Evolutionary conservation across 495 filamentous ascomycete genomes (phyloP), one percentile per base, ranked within the genome.

Genomic region (Aspergillus indologenus): DNA sequence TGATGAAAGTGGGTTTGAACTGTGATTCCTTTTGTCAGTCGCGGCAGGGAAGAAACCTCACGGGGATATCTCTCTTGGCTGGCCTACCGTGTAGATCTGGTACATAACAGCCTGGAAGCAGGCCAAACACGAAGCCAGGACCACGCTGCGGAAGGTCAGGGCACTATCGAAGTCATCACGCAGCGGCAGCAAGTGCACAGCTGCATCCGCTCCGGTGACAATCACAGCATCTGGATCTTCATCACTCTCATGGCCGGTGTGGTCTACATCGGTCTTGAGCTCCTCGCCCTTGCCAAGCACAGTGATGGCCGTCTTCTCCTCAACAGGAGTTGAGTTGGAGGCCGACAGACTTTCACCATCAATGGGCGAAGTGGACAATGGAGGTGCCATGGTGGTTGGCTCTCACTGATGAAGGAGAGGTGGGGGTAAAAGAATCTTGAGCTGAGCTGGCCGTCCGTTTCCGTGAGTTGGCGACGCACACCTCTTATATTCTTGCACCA

Each of bases 101-200:
- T 64, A 69, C 73, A 82, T 82, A 18, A 78, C 72, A 19, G 78
- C 75, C 52, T 78, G 75, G 62, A 82, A 79, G 22, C 66, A 74
- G 0, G 79, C 66, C 24, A 82, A 71, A 21, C 57, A 54, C 15
- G 76, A 72, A 24, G 76, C 77, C 40, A 82, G 58, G 45, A 81
- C 54, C 7, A 82, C 56, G 26, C 70, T 71, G 1, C 79, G 73
- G 58, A 82, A 79, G 21, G 73, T 82, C 51, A 81, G 60, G 12
- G 77, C 65, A 5, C 62, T 68, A 18, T 81, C 73, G 42, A 60
- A 58, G 57, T 82, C 79, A 61, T 82, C 78, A 29, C 79, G 68
- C 45, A 75, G n/a, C 1, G 79, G 69, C 15, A 81, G 63, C 44
- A 82, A 62, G 46, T 73, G 68, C 26, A 22, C 14, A 6, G 66